Conservation (phyloP, 1,284 basidiomycete species). For the Retiboletus flavoniger region DNA sequence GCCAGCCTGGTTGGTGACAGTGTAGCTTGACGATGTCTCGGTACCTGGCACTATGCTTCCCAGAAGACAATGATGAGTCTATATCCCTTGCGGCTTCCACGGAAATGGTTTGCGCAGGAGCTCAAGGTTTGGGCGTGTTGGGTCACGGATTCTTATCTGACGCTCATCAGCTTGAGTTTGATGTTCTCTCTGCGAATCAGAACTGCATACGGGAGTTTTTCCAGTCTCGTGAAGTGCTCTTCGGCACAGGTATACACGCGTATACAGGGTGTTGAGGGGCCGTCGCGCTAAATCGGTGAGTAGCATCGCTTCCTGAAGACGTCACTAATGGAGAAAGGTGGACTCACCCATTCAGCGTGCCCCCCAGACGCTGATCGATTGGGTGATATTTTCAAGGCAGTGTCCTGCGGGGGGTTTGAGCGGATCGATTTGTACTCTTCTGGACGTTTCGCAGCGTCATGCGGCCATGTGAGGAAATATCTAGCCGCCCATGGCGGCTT, state of each 20-base stretch:
- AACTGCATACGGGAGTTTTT: conserved; percentile 4
- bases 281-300: not conserved
- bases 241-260: conserved; percentile 10
- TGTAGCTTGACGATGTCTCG: not conserved
- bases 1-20: not conserved
- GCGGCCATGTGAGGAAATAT: not conserved
- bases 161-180: conserved; percentile 10
- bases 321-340: not conserved
- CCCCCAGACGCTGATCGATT: conserved; percentile 12
- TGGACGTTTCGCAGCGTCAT: not conserved
- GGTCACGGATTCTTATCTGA: not conserved
- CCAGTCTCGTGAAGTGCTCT: not conserved
- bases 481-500: conserved; percentile 18
- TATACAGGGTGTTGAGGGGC: conserved; percentile 19
- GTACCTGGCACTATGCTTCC: conserved; percentile 3
- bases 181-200: not conserved
- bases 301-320: conserved; percentile 10
- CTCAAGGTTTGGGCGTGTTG: conserved; percentile 19
- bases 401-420: not conserved
- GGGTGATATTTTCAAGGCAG: conserved; percentile 7
- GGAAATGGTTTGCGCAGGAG: not conserved
- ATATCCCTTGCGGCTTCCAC: conserved; percentile 15
- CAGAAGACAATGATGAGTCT: conserved; percentile 10
- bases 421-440: conserved; percentile 3
- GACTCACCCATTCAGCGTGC: conserved; percentile 20